Evolutionary conservation across 2,329 filamentous ascomycete genomes (phyloP).

Genomic region (Cercospora zeae-maydis): DNA sequence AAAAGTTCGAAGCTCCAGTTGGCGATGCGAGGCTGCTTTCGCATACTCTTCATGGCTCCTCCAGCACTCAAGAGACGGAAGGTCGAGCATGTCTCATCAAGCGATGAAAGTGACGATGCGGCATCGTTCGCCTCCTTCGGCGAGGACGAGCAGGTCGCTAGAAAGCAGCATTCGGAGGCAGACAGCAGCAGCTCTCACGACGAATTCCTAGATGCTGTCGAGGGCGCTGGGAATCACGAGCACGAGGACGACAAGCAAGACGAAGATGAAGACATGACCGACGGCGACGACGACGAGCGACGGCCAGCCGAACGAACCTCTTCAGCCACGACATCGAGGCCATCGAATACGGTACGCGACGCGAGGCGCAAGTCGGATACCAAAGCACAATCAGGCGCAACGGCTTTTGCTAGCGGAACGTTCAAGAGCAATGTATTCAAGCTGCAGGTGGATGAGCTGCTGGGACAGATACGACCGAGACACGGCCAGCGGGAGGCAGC

Average conservation of each 20-base stretch:
- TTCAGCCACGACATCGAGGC: conserved; percentile 11
- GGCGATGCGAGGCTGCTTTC: neutral
- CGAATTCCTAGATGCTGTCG: conserved; percentile 7
- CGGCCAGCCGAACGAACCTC: conserved; percentile 6
- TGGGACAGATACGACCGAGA: conserved; percentile 55
- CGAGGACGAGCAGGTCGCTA: conserved; percentile 11
- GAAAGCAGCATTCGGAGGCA: conserved; percentile 15
- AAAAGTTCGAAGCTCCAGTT: conserved; percentile 11
- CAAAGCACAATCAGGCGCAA: conserved; percentile 26
- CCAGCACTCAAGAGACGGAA: conserved; percentile 36
- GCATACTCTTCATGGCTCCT: conserved; percentile 30
- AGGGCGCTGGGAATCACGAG: conserved; percentile 9
- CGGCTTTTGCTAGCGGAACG: conserved; percentile 50
- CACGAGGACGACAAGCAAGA: conserved; percentile 19
- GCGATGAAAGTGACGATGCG: conserved; percentile 28
- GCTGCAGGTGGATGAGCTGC: conserved; percentile 62
- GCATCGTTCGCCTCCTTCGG: conserved; percentile 36
- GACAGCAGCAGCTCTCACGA: conserved; percentile 19
- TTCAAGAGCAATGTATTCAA: conserved; percentile 67
- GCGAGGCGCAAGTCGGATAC: conserved; percentile 11
- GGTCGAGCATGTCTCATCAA: conserved; percentile 33
- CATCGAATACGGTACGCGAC: neutral
- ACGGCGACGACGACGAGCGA: conserved; percentile 7
- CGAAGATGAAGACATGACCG: conserved; percentile 12
- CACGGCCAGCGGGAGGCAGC: conserved; percentile 55